A percentile compares a stretch with the other conserved stretches of the same genome.
These are phyloP conservation scores for Aspergillus baeticus DNA, from an alignment of 495 filamentous ascomycete genomes.

Conservation along the genomic window DNA sequence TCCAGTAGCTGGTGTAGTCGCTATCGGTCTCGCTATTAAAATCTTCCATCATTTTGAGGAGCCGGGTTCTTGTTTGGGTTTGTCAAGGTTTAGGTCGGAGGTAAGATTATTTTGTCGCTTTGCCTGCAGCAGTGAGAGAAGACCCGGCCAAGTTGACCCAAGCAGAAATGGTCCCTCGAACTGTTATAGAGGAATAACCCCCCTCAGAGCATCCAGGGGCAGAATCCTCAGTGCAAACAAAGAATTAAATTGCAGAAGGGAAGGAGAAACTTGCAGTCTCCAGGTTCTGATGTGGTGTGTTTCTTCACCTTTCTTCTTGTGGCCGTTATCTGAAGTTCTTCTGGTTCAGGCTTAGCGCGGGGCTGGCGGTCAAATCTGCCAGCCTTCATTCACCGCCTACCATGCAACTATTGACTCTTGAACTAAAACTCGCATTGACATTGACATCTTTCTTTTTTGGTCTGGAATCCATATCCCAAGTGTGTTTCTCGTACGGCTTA, in stretches of 20 bases:
- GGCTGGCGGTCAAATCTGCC: constrained; percentile 24
- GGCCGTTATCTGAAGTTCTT: constrained; percentile 27
- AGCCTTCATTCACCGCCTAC: constrained; percentile 21
- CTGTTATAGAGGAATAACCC: constrained; percentile 23
- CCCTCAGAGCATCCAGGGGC: constrained; percentile 17
- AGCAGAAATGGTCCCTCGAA: constrained; percentile 28
- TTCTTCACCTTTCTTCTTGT: constrained; percentile 19
- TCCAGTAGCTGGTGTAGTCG: constrained; percentile 99
- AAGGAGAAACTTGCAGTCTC: constrained; percentile 1
- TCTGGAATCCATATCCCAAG: too few relatives aligned
- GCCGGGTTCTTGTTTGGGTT: constrained; percentile 2
- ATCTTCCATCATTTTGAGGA: constrained; percentile 71
- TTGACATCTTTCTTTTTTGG: neutral
- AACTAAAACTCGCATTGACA: too few relatives aligned
- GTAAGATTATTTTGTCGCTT: constrained; percentile 23
- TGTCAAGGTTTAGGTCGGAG: constrained; percentile 5
- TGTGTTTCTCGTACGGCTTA: too few relatives aligned
- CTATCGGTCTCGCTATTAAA: constrained; percentile 97
- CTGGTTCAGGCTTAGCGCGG: constrained; percentile 27
- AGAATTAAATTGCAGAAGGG: neutral
- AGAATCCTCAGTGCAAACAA: neutral
- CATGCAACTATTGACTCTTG: neutral
- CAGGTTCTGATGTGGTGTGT: constrained; percentile 19
- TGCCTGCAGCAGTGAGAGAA: constrained; percentile 30
- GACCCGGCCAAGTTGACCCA: constrained; percentile 28